Base-by-base conservation (phyloP, 31 red algal species). In the Asparagopsis taxiformis region DNA sequence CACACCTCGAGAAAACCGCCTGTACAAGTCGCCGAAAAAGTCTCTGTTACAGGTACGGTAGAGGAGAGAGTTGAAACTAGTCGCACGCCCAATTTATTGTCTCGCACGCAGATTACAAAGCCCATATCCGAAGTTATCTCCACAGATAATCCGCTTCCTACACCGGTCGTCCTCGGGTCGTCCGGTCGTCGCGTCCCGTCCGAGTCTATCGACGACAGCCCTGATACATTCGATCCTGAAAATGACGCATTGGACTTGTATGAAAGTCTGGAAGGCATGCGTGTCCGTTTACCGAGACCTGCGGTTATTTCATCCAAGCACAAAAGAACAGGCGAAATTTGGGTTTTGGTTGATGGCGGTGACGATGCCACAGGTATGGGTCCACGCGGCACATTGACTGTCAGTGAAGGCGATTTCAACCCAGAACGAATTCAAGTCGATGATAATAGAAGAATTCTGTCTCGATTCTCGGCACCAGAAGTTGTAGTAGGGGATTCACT, bases 221-320 rank as follows among this genome's bases (percentile, higher is more conserved):
- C n/a, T 17, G 44, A 49, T 17, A 11, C 11, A 49, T 9, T 49
- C 17, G 9, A 17, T 11, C 44, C 11, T 49, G 55, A 19, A 10
- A n/a, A n/a, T n/a, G 55, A 59, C 23, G 55, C 13, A 23, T 23
- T 59, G 15, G 55, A n/a, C 21, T 59, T 59, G 9, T 59, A 59
- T 26, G 55, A 59, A 59, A 59, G 55, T 59, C 23, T 59, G 55
- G 55, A 59, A 26, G 15, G 55, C 9, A 59, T 59, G 55, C 9
- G 55, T 9, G 55, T 59, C 9, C 15, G 19, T 8, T 10, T 59
- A 9, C 11, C 8, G 19, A 59, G 23, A 19, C 13, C 55, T n/a
- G 15, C 23, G 9, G 55, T 59, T 23, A 59, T 59, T 19, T n/a
- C 55, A 23, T 21, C 55, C 13, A 59, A 59, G 23, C 23, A 10